Base-by-base conservation (phyloP, 2,329 filamentous ascomycete genomes). In the Diplocarpon mali region DNA sequence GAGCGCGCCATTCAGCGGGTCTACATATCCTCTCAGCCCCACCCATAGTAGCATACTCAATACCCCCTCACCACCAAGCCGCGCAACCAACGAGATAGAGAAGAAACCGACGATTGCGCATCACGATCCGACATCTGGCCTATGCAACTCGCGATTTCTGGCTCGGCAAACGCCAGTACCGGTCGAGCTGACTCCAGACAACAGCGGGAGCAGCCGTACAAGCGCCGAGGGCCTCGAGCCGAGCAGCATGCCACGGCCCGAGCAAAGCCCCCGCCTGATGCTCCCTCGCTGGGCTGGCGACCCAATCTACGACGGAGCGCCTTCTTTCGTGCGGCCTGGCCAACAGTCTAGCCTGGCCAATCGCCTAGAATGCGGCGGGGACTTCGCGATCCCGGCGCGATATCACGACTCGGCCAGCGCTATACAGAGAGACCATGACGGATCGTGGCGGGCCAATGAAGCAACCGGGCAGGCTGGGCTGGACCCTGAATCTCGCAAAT, bases 171-270 rank as follows among this genome's bases (percentile, higher is more conserved):
- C 46, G 15, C 46, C 49, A 28, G 39, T 40, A 16, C 38, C 50
- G 3, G 28, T 57, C 30, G 55, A 59, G 46, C 53, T 57, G 48
- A 61, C 60, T 29, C 59, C 59, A 16, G 58, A 62, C 29, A 53
- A 56, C 28, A 62, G 60, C 38, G 54, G 59, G 15, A 59, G 57
- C 35, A 62, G 60, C 45, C 55, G 56, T 42, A 58, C 57, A 32
- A 61, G 59, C 42, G 55, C 48, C 10, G 58, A 61, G 40, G 57
- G 52, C 13, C 24, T 59, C 13, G 48, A 53, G 28, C 57, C 55
- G 20, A 49, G 48, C 45, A 53, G 35, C 10, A 57, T 58, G 50
- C 31, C 48, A n/a, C 46, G 46, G 16, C 39, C 42, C 14, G 46
- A 54, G 14, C 40, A 51, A 11, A 58, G 54, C 37, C 54, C 54